Evolutionary conservation across 108 stramenopile species (phyloP).

Genomic region (Seminavis robusta): DNA sequence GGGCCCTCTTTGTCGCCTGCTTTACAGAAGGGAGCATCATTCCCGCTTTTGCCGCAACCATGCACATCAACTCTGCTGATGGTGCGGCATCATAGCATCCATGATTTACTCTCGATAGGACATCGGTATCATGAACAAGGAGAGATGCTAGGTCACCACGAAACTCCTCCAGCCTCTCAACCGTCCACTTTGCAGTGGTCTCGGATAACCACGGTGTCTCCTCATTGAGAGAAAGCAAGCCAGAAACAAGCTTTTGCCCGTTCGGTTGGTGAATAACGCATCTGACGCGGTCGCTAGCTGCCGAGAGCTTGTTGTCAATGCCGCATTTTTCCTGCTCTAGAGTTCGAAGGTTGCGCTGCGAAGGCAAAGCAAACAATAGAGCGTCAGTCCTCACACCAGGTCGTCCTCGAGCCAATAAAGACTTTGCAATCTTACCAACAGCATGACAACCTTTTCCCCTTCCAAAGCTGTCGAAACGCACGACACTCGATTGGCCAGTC

Average conservation of each 20-base stretch:
- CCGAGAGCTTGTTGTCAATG: conserved; percentile 27
- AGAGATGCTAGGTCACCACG: conserved; percentile 5
- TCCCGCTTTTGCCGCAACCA: conserved; percentile 39
- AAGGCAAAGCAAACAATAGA: neutral
- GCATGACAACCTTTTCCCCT: conserved; percentile 19
- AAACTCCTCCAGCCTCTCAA: conserved; percentile 15
- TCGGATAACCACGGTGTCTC: conserved; percentile 41
- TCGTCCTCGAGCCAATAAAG: neutral
- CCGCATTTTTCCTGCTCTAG: conserved; percentile 24
- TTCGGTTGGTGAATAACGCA: conserved; percentile 16
- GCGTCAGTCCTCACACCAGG: neutral
- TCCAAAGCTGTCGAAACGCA: conserved; percentile 26
- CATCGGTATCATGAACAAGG: conserved; percentile 11
- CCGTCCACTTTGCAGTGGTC: conserved; percentile 19
- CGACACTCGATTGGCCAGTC: conserved; percentile 46
- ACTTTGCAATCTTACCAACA: conserved; percentile 17
- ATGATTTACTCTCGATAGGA: conserved; percentile 9
- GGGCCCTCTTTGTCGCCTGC: conserved; percentile 16
- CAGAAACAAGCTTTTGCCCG: conserved; percentile 25
- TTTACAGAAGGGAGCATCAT: conserved; percentile 21
- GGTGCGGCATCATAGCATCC: conserved; percentile 16
- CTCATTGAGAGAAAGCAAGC: conserved; percentile 18
- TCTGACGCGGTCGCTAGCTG: conserved; percentile 16
- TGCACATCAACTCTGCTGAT: conserved; percentile 24
- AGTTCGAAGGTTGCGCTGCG: conserved; percentile 21